Percentiles rank a stretch among this genome's conserved stretches.
Conservation (phyloP, 2,329 filamentous ascomycete genomes). For the Aspergillus thermomutatus region DNA sequence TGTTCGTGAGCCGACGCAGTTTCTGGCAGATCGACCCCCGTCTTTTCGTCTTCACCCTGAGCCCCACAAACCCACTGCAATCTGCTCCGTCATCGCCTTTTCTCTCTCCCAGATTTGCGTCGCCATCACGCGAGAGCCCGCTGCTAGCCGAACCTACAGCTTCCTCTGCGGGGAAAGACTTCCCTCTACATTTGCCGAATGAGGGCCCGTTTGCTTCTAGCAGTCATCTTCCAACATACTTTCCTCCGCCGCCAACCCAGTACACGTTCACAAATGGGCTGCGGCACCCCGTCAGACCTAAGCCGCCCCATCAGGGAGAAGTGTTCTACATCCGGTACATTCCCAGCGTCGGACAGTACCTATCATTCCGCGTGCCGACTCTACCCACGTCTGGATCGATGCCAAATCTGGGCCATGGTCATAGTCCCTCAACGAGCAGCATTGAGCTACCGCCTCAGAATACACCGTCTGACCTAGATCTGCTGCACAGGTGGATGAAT, state of each 20-base stretch:
- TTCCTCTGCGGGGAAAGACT: constrained; percentile 2
- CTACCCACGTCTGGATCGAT: constrained; percentile 43
- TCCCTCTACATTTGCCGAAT: constrained; percentile 24
- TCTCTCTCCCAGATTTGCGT: constrained; percentile 46
- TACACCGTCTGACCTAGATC: constrained; percentile 57
- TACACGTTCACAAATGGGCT: constrained; percentile 75
- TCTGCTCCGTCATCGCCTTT: constrained; percentile 51
- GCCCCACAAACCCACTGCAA: constrained; percentile 54
- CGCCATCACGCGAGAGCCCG: constrained; percentile 42
- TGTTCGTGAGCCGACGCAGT: constrained; percentile 75
- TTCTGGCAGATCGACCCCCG: constrained; percentile 93
- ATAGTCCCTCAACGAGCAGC: constrained; percentile 36
- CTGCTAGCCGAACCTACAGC: constrained; percentile 4
- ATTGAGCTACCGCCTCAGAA: constrained; percentile 33
- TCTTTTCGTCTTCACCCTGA: constrained; percentile 81
- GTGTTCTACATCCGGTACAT: constrained; percentile 87
- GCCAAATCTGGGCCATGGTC: constrained; percentile 18
- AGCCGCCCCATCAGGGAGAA: constrained; percentile 85
- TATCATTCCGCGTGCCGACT: constrained; percentile 81
- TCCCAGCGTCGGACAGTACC: constrained; percentile 74
- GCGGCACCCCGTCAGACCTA: constrained; percentile 81
- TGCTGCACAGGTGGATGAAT: constrained; percentile 86
- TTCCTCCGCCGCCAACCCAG: constrained; percentile 76
- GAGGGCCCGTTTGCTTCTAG: constrained; percentile 37
- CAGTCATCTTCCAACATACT: constrained; percentile 87